Conservation (phyloP, 2,329 filamentous ascomycete genomes). For the Fusarium haematococcum region DNA sequence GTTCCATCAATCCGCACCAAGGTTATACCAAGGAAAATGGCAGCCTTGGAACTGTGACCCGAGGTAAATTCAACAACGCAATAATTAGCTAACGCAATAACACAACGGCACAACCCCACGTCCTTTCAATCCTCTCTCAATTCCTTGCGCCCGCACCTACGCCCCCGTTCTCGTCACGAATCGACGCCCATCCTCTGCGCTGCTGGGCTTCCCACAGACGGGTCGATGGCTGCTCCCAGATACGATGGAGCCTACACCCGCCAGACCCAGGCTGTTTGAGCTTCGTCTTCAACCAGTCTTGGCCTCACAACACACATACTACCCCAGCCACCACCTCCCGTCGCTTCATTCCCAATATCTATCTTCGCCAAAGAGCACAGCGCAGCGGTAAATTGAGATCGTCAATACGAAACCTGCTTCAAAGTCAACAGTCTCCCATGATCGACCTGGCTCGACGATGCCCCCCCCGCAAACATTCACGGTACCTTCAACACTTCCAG, state of each 20-base stretch:
- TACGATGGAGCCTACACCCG: slow-evolving; percentile 9
- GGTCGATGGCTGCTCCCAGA: neutral
- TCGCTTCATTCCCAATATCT: neutral
- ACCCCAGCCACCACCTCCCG: neutral
- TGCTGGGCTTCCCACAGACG: neutral
- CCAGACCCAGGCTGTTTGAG: neutral
- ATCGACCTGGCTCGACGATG: neutral
- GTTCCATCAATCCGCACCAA: neutral
- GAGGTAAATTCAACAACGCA: neutral
- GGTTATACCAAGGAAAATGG: neutral
- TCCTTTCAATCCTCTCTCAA: neutral
- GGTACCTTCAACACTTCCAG: neutral
- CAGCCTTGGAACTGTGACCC: slow-evolving; percentile 1
- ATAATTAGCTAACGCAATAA: neutral
- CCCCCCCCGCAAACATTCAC: no score
- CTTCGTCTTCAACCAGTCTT: no score
- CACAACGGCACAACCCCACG: neutral
- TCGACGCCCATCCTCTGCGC: slow-evolving; percentile 1
- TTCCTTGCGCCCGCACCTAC: neutral
- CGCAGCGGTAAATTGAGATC: neutral
- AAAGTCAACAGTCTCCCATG: neutral
- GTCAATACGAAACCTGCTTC: neutral
- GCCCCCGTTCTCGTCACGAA: slow-evolving; percentile 1
- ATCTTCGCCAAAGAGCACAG: neutral
- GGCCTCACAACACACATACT: neutral